Conservation (phyloP, 495 filamentous ascomycete species). For the Antarctomyces pellizariae region DNA sequence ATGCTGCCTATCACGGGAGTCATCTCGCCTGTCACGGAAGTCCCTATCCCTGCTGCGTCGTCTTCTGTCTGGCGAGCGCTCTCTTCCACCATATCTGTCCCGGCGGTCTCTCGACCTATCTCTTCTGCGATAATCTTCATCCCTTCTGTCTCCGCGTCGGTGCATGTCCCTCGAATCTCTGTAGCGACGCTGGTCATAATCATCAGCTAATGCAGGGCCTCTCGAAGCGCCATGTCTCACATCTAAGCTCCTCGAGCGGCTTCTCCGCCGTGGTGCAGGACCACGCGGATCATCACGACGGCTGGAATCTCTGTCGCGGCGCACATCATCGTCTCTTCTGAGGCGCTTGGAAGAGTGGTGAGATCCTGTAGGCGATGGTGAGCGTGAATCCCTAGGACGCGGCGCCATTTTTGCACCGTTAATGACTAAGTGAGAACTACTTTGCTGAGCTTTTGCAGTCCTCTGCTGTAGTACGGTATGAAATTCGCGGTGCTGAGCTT, state of each 20-base stretch:
- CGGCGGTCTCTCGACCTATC: slow-evolving; percentile 43
- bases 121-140: slow-evolving; percentile 44
- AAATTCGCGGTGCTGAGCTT: too few species aligned
- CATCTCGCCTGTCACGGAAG: slow-evolving; percentile 53
- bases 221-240: slow-evolving; percentile 21
- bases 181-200: slow-evolving; percentile 17
- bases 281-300: slow-evolving; percentile 26
- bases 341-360: slow-evolving; percentile 47
- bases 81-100: slow-evolving; percentile 33
- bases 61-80: slow-evolving; percentile 26
- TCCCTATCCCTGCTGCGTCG: slow-evolving; percentile 50
- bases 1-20: slow-evolving; percentile 47
- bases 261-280: slow-evolving; percentile 35
- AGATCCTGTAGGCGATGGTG: slow-evolving; percentile 90
- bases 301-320: slow-evolving; percentile 30
- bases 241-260: slow-evolving; percentile 47
- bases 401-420: slow-evolving; percentile 57
- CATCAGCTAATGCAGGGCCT: slow-evolving; percentile 9
- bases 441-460: too few species aligned
- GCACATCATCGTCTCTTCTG: slow-evolving; percentile 57
- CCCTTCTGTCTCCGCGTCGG: slow-evolving; percentile 49
- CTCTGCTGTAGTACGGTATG: too few species aligned
- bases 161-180: slow-evolving; percentile 34
- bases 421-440: slow-evolving; percentile 41
- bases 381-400: slow-evolving; percentile 80